These are phyloP conservation scores for Ephemerocybe angulata DNA, from an alignment of 768 basidiomycete genomes.

Conservation along the genomic window DNA sequence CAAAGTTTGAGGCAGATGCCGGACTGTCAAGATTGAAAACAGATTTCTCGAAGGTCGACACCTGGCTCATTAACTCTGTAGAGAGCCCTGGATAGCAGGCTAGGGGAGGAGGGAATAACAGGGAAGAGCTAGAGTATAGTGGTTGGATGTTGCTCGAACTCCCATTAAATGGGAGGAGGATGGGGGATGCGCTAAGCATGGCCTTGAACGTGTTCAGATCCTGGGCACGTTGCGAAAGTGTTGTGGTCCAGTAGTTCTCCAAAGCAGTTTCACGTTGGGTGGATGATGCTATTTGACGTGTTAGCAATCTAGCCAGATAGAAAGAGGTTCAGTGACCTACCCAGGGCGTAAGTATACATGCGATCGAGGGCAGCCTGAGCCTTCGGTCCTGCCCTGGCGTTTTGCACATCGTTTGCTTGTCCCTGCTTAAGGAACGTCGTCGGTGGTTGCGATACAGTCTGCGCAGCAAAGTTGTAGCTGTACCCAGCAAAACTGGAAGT, in stretches of 20 bases:
- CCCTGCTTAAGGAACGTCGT: constrained; percentile 45
- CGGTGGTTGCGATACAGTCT: constrained; percentile 41
- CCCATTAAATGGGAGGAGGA: constrained; percentile 59
- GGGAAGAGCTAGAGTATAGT: constrained; percentile 39
- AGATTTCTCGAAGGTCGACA: constrained; percentile 46
- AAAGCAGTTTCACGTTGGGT: constrained; percentile 47
- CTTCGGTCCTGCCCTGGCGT: constrained; percentile 35
- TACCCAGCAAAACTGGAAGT: constrained; percentile 47
- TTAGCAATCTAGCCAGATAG: not conserved
- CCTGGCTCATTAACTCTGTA: constrained; percentile 32
- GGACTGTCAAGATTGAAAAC: constrained; percentile 47
- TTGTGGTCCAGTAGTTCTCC: constrained; percentile 50
- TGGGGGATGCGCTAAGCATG: constrained; percentile 41
- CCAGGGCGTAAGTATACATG: constrained; percentile 58
- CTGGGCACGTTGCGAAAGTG: constrained; percentile 41
- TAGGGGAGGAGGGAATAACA: constrained; percentile 55
- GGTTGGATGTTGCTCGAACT: constrained; percentile 35
- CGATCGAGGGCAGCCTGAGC: constrained; percentile 45
- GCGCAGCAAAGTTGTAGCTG: constrained; percentile 56
- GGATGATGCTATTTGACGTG: constrained; percentile 48
- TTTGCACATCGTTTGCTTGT: constrained; percentile 43
- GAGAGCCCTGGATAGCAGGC: constrained; percentile 57
- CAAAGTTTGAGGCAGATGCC: constrained; percentile 34
- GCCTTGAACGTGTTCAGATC: constrained; percentile 47
- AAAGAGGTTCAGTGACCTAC: constrained; percentile 33